Conservation (phyloP, 495 filamentous ascomycete genomes). For the Penicillium macrosclerotiorum region DNA sequence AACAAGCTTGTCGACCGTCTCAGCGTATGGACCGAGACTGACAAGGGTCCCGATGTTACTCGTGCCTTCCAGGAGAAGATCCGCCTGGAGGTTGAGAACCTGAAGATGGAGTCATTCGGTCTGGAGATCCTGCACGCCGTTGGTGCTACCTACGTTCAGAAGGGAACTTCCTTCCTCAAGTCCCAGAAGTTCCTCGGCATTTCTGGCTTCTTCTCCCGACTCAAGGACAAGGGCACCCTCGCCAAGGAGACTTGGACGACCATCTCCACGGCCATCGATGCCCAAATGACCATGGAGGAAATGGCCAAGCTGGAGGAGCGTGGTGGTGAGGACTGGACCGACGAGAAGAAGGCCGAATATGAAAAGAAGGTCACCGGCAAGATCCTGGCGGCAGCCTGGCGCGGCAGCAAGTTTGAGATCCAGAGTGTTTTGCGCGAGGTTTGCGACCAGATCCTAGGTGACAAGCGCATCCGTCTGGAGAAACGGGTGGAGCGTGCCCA, state of each 20-base stretch:
- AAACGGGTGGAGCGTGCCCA: slow-evolving; percentile 91
- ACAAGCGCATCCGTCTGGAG: slow-evolving; percentile 76
- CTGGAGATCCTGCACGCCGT: slow-evolving; percentile 96
- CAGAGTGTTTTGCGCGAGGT: slow-evolving; percentile 93
- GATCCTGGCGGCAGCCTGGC: slow-evolving; percentile 97
- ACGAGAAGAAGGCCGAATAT: slow-evolving; percentile 96
- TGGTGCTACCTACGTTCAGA: slow-evolving; percentile 82
- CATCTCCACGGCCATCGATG: slow-evolving; percentile 94
- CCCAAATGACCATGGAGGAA: slow-evolving; percentile 97
- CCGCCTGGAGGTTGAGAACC: slow-evolving; percentile 90
- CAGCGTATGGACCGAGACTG: slow-evolving; percentile 95
- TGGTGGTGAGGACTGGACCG: slow-evolving; percentile 97
- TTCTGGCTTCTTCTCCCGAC: slow-evolving; percentile 83
- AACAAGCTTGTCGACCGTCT: slow-evolving; percentile 87
- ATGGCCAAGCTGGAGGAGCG: slow-evolving; percentile 96
- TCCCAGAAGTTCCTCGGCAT: slow-evolving; percentile 96
- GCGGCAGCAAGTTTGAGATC: slow-evolving; percentile 96
- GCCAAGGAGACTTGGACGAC: slow-evolving; percentile 99
- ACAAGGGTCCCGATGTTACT: slow-evolving; percentile 82
- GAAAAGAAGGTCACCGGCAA: slow-evolving; percentile 95
- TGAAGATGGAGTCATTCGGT: slow-evolving; percentile 99
- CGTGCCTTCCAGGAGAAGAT: slow-evolving; percentile 89
- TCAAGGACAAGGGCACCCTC: slow-evolving; percentile 95
- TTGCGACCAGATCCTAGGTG: slow-evolving; percentile 66
- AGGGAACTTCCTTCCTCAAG: slow-evolving; percentile 83